Conservation (phyloP, 1,284 basidiomycete species). For the Trametes pubescens region DNA sequence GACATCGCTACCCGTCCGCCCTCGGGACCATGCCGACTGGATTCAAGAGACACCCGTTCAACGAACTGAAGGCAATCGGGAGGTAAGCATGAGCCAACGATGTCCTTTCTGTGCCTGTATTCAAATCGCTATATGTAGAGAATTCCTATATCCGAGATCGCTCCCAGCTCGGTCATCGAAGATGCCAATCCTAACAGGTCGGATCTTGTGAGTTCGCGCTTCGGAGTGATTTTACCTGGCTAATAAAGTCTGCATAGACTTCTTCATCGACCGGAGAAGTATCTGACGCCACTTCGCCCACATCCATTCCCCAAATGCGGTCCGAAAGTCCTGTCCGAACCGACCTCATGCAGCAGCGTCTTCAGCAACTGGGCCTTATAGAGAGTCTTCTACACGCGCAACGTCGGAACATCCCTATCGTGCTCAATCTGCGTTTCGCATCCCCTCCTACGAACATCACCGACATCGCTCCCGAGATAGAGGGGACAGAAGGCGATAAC, state of each 20-base stretch:
- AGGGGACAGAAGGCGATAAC: background rate
- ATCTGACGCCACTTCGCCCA: too few relatives aligned
- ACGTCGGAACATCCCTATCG: background rate
- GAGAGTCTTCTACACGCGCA: background rate
- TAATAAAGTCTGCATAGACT: too few relatives aligned
- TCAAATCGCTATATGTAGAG: too few relatives aligned
- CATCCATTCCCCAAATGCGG: background rate
- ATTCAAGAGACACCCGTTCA: background rate
- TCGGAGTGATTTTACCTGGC: too few relatives aligned
- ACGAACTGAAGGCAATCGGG: too few relatives aligned
- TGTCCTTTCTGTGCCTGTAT: too few relatives aligned
- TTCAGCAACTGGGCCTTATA: background rate
- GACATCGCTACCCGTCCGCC: background rate
- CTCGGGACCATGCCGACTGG: background rate
- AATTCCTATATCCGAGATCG: too few relatives aligned
- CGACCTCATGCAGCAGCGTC: background rate
- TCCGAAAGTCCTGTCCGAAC: background rate
- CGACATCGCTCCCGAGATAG: background rate
- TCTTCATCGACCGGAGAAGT: too few relatives aligned
- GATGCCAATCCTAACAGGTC: too few relatives aligned
- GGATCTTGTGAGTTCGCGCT: too few relatives aligned
- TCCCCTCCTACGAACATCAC: background rate
- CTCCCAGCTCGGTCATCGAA: too few relatives aligned
- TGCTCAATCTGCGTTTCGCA: background rate
- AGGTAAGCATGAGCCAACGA: too few relatives aligned